Evolutionary conservation across 83 land plant species (phyloP), one percentile per base, ranked within the genome.

Genomic region (Picea engelmannii): DNA sequence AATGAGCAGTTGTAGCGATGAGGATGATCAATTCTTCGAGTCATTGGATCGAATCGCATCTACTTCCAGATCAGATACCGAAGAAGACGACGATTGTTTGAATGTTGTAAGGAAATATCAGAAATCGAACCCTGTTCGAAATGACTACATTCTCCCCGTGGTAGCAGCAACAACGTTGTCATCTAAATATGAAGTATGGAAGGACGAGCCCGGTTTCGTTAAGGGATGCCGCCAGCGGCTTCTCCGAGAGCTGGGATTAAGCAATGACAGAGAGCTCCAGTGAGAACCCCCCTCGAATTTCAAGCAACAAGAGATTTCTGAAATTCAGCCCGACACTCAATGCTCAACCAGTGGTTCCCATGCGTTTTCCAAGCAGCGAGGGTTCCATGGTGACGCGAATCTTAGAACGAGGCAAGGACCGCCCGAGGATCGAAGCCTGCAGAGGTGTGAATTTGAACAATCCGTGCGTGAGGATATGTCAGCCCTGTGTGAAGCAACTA

Each of bases 221-320:
- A 65, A 85, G 71, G 93, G 91, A 80, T 88, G 95, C 62, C 92
- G 93, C 21, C 27, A 58, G 16, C 85, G 89, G 16, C 89, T 93
- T 35, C 91, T 93, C 38, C 4, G 4, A 35, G 38, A 35, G 38
- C 38, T 35, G 38, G 38, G 38, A 35, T 35, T 35, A 35, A 35
- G 38, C 38, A 35, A 35, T 35, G 38, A 35, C 38, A 35, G 38
- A 35, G 38, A 35, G 38, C 38, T 35, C 38, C 38, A 35, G 4
- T 0, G 38, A 35, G 38, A 35, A 35, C 4, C 38, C 38, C 38
- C 38, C 35, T 85, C 8, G 4, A 78, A 20, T 62, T 61, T 23
- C 5, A 21, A 44, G 18, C 23, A 62, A 59, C 40, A 31, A 3
- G 59, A 61, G 17, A 58, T 62, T 35, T 21, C 21, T 8, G 63